A percentile compares a stretch with the other conserved stretches of the same genome.
Evolutionary conservation across 2,329 filamentous ascomycete genomes (phyloP).

Genomic region (Paraphaeosphaeria minitans): DNA sequence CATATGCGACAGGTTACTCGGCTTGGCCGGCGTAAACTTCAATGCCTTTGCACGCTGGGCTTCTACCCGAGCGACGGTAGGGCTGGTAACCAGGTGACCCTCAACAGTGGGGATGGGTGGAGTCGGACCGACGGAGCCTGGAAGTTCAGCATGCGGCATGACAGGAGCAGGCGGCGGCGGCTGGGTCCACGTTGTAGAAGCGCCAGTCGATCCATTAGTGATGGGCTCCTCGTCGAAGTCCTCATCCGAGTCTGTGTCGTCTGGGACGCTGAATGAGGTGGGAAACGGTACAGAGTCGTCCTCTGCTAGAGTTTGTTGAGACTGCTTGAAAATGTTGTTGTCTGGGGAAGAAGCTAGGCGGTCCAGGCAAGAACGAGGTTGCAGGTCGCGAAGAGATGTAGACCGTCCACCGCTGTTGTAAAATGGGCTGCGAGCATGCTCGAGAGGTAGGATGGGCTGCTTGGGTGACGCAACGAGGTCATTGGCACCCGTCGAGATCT

Average conservation of each 20-base stretch:
- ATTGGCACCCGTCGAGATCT: slow-evolving; percentile 17
- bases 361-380: slow-evolving; percentile 36
- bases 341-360: slow-evolving; percentile 22
- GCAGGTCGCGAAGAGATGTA: slow-evolving; percentile 29
- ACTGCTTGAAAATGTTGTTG: slow-evolving; percentile 38
- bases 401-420: slow-evolving; percentile 32
- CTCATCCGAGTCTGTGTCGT: slow-evolving; percentile 26
- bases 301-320: slow-evolving; percentile 21
- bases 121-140: slow-evolving; percentile 15
- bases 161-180: slow-evolving; percentile 43
- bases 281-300: slow-evolving; percentile 11
- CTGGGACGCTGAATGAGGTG: slow-evolving; percentile 31
- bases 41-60: slow-evolving; percentile 35
- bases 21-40: slow-evolving; percentile 43
- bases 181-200: slow-evolving; percentile 37
- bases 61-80: slow-evolving; percentile 30
- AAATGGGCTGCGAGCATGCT: slow-evolving; percentile 14
- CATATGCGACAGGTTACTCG: slow-evolving; percentile 40
- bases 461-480: slow-evolving; percentile 29
- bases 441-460: slow-evolving; percentile 18
- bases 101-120: slow-evolving; percentile 9
- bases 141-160: slow-evolving; percentile 41
- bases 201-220: slow-evolving; percentile 2
- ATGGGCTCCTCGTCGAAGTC: slow-evolving; percentile 9
- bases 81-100: slow-evolving; percentile 8